These are phyloP conservation scores for Harringtonia aguacate DNA, from an alignment of 2,329 filamentous ascomycete species.

Conservation along the genomic window DNA sequence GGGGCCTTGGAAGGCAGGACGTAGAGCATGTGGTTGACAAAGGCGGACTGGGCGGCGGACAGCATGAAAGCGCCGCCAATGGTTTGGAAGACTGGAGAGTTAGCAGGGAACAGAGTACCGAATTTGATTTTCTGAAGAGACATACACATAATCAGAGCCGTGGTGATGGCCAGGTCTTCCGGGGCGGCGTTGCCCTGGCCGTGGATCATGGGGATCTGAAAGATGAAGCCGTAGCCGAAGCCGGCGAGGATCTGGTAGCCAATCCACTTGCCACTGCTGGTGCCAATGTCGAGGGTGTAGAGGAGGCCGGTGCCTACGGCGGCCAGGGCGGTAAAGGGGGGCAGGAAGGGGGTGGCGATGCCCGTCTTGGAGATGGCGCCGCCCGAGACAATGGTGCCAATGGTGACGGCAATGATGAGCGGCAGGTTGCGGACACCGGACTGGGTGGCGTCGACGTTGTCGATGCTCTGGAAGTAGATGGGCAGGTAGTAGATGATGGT, in stretches of 20 bases:
- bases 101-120: too few species aligned
- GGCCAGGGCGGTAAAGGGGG: conserved; percentile 24
- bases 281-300: conserved; percentile 24
- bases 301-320: conserved; percentile 25
- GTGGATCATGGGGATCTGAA: conserved; percentile 33
- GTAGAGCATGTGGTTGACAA: conserved; percentile 24
- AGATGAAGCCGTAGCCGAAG: conserved; percentile 29
- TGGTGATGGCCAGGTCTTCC: conserved; percentile 26
- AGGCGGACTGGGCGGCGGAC: conserved; percentile 27
- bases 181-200: conserved; percentile 20
- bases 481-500: conserved; percentile 34
- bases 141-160: conserved; percentile 26
- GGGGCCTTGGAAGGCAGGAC: conserved; percentile 13
- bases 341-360: conserved; percentile 23
- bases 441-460: conserved; percentile 23
- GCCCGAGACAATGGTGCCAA: conserved; percentile 25
- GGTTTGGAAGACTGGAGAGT: conserved; percentile 25
- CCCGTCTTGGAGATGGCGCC: conserved; percentile 20
- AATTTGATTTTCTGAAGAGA: too few species aligned
- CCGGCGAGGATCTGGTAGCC: conserved; percentile 38
- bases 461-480: conserved; percentile 40
- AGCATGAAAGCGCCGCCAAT: conserved; percentile 37
- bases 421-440: conserved; percentile 30
- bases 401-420: conserved; percentile 24
- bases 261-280: conserved; percentile 26